A percentile compares a stretch with the other conserved stretches of the same genome.
Evolutionary conservation across 805 yeast species (phyloP).

Genomic region (Nakazawaea ishiwadae): DNA sequence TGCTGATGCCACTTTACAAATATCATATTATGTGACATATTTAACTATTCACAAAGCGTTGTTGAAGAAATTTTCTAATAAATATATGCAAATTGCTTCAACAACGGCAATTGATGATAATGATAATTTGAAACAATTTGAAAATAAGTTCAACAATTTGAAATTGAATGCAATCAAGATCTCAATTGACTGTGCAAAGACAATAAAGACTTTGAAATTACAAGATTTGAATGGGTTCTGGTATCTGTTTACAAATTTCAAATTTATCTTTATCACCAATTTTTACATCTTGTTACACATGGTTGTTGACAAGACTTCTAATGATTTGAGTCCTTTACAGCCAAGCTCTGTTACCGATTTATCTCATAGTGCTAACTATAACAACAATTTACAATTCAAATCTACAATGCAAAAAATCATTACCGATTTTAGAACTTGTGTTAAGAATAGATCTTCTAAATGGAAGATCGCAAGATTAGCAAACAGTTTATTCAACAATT

Average conservation of each 20-base stretch:
- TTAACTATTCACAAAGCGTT: conserved; percentile 7
- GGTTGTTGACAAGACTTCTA: conserved; percentile 8
- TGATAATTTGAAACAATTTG: conserved; percentile 4
- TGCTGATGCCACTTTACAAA: conserved; percentile 11
- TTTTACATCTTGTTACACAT: conserved; percentile 9
- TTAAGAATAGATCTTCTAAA: conserved; percentile 11
- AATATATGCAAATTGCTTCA: neutral
- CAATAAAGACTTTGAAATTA: conserved; percentile 3
- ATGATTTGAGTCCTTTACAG: conserved; percentile 4
- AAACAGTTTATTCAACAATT: conserved; percentile 5
- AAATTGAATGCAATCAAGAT: conserved; percentile 9
- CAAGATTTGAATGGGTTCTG: conserved; percentile 12
- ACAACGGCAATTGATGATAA: neutral
- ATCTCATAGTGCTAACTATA: conserved; percentile 1
- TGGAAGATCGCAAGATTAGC: conserved; percentile 12
- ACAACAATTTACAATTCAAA: conserved; percentile 10
- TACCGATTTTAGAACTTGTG: conserved; percentile 4
- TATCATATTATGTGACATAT: conserved; percentile 5
- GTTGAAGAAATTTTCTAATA: conserved; percentile 7
- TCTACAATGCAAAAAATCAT: conserved; percentile 12
- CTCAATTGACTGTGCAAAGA: conserved; percentile 8
- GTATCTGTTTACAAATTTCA: conserved; percentile 13
- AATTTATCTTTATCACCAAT: conserved; percentile 11
- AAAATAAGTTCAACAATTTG: conserved; percentile 7
- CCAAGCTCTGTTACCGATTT: neutral